Base-by-base conservation (phyloP, 805 yeast species). In the Wickerhamomyces sydowiorum region DNA sequence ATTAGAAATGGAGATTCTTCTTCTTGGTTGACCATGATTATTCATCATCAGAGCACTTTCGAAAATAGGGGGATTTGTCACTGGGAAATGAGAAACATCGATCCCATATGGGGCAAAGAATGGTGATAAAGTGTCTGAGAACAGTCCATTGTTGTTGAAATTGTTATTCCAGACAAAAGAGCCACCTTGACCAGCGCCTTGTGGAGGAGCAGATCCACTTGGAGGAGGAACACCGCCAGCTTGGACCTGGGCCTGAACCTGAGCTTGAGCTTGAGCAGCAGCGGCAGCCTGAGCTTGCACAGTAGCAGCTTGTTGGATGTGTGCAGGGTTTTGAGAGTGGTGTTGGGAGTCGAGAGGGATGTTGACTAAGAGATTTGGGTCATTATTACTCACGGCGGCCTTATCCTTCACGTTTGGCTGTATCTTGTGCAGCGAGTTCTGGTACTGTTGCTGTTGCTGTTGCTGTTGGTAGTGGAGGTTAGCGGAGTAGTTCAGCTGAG, bases 1-100 rank as follows among this genome's bases (percentile, higher is more conserved):
- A 62, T 85, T 85, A 10, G 91, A 82, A 40, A 85, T 85, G 35
- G 93, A 84, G 3, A 85, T 80, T 56, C 95, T 72, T 57, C 93
- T 69, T 56, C 82, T 67, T 36, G 73, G 54, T 18, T 67, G 57
- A 7, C 54, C 66, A 41, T 54, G 52, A 42, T 24, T 57, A 56
- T 40, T 62, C 65, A 27, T 59, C 60, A 55, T 54, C 28, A 68
- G 47, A 58, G 82, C 60, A 45, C 65, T 63, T 42, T 69, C 72
- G 43, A 69, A 69, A 27, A 69, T 69, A 6, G 73, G 73, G 1
- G 73, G 73, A 42, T 67, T 67, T 7, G 73, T 69, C 52, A 69
- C 50, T 2, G 73, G 73, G 51, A 68, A 60, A 47, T 68, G 73
- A 12, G 66, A 51, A 1, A 65, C 69, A 39, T 69, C 73, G 3